These are phyloP conservation scores for Acacia confusa DNA, from an alignment of 306 rosid genomes.

Conservation along the genomic window DNA sequence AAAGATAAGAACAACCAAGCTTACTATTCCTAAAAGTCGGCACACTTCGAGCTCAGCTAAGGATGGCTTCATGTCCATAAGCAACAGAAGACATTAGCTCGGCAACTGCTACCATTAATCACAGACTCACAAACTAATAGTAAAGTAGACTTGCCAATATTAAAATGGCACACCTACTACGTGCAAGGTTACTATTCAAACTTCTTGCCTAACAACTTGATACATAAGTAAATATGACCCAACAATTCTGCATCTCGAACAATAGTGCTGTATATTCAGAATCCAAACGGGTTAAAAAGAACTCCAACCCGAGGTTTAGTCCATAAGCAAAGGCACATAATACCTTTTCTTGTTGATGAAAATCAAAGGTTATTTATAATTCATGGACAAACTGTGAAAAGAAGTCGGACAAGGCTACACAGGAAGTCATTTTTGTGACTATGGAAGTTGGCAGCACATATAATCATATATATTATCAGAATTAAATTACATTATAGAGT, in stretches of 20 bases:
- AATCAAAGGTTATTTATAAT: not conserved
- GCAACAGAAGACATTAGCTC: not conserved
- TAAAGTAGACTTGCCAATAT: not conserved
- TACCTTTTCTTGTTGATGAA: not conserved
- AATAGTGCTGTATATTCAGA: not conserved
- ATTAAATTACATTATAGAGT: not conserved
- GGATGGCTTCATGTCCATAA: not conserved
- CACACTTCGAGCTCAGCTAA: constrained; percentile 7
- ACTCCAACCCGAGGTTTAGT: not conserved
- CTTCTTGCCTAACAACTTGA: constrained; percentile 17
- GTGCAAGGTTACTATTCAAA: not conserved
- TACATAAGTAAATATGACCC: not conserved
- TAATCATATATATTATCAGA: not conserved
- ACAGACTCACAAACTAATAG: constrained; percentile 19
- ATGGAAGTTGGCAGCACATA: constrained; percentile 5
- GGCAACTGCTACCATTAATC: constrained; percentile 28
- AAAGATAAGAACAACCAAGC: not conserved
- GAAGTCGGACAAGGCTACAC: not conserved
- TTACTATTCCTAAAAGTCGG: not conserved
- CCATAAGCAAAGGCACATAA: not conserved
- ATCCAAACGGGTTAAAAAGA: not conserved
- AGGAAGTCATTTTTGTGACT: not conserved
- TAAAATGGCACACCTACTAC: constrained; percentile 7
- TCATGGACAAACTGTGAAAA: not conserved
- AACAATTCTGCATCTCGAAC: constrained; percentile 25